These are phyloP conservation scores for Globisporangium sylvaticum DNA, from an alignment of 352 stramenopile genomes.

Conservation along the genomic window DNA sequence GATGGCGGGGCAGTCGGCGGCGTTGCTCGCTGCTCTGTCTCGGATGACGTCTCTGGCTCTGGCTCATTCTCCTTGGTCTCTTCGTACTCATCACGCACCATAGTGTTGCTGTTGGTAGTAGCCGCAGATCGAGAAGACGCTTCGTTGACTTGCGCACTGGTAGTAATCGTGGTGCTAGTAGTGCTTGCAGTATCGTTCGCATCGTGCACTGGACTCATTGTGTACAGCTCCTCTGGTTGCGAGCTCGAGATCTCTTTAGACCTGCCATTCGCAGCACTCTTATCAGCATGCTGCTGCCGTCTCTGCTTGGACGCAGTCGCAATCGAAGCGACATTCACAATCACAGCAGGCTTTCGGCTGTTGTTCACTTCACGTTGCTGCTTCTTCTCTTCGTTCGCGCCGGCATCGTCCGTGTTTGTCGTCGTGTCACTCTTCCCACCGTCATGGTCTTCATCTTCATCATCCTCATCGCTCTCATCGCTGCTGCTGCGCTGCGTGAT, in stretches of 20 bases:
- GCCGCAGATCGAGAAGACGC: background rate
- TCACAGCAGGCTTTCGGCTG: background rate
- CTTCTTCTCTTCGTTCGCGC: background rate
- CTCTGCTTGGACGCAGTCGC: background rate
- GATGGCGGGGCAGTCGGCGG: background rate
- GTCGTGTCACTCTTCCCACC: conserved; percentile 1
- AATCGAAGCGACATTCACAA: background rate
- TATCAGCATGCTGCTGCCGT: background rate
- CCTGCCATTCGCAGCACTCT: background rate
- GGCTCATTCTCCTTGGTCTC: conserved; percentile 12
- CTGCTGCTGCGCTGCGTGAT: conserved; percentile 7
- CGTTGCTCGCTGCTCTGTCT: background rate
- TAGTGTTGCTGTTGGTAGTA: background rate
- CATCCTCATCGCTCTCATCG: conserved; percentile 5
- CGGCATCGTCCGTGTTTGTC: background rate
- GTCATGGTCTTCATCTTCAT: background rate
- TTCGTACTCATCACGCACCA: background rate
- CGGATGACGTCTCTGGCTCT: background rate
- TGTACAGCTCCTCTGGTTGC: conserved; percentile 4
- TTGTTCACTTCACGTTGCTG: background rate
- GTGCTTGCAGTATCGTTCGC: background rate
- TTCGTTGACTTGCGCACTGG: background rate
- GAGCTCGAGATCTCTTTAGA: background rate
- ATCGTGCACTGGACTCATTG: background rate
- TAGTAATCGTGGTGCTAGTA: background rate